phyloP scores from a whole-genome alignment of 192 early-diverging fungal species.

The Rhizophagus prolifer region DNA sequence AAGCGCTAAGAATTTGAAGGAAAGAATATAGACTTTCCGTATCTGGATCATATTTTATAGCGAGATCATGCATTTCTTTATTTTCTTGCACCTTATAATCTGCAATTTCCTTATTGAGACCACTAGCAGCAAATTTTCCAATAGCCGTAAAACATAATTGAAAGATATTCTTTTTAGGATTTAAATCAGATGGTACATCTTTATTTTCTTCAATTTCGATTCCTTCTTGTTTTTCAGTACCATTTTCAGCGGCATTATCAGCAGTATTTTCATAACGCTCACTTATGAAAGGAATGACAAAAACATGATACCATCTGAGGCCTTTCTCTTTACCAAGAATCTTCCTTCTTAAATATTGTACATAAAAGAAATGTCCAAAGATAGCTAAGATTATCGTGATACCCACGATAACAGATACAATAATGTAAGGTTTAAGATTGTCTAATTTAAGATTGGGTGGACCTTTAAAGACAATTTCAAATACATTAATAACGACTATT shows the following conservation, averaged over 20 bases:
- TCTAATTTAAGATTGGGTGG: slow-evolving; percentile 53
- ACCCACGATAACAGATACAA: slow-evolving; percentile 64
- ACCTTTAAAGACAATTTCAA: slow-evolving; percentile 75
- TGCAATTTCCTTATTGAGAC: slow-evolving; percentile 27
- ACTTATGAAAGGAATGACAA: slow-evolving; percentile 54
- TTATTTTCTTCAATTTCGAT: background rate
- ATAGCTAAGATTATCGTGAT: slow-evolving; percentile 50
- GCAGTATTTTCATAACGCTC: background rate
- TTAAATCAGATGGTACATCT: background rate
- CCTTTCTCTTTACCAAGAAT: slow-evolving; percentile 62
- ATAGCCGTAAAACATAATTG: background rate
- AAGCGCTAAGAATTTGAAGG: slow-evolving; percentile 78
- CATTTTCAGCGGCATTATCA: background rate
- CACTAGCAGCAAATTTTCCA: slow-evolving; percentile 6
- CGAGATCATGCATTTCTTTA: slow-evolving; percentile 56
- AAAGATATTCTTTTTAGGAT: background rate
- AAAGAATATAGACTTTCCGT: slow-evolving; percentile 85
- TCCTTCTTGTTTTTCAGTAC: background rate
- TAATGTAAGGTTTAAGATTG: slow-evolving; percentile 43
- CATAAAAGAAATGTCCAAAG: slow-evolving; percentile 62
- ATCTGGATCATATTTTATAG: slow-evolving; percentile 68
- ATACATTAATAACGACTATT: slow-evolving; percentile 61
- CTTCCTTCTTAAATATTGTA: slow-evolving; percentile 61
- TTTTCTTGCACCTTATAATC: slow-evolving; percentile 35
- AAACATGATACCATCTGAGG: slow-evolving; percentile 73